Evolutionary conservation across 495 filamentous ascomycete genomes (phyloP), one percentile per base, ranked within the genome.

Genomic region (Xylaria longipes): DNA sequence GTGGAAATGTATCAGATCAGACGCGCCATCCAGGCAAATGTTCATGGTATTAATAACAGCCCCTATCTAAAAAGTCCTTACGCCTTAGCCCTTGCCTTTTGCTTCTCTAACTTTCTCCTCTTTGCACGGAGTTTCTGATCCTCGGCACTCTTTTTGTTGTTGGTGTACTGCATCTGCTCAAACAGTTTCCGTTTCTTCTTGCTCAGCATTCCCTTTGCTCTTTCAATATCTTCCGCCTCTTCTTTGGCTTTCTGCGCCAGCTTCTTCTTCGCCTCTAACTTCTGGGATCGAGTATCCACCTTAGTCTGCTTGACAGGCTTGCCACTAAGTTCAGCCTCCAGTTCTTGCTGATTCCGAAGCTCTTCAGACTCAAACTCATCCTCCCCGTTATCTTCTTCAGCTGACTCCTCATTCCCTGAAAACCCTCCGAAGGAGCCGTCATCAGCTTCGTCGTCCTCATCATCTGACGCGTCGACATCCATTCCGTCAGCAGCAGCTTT

Each of bases 131-230:
- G 84, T 82, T 84, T 85, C 78, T 85, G 81, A 41, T 91, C 90
- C 81, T 94, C 93, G 12, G 89, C 92, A 68, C 92, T 91, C 85
- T 91, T 90, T 86, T 92, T 92, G 83, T 90, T 92, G 82, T 95
- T 95, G 72, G 87, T 91, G 83, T 94, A 94, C 78, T 93, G 86
- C 93, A 97, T 97, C 88, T 97, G 94, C 85, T 95, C 93, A 67
- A 93, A 87, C 71, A 95, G 83, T 88, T 95, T 95, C 74, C 93
- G 85, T 87, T 95, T 95, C 89, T 93, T 94, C 82, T 93, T 89
- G 82, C 90, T 91, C 86, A 97, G 92, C 93, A 97, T 97, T 81
- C 94, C 94, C 87, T 95, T 95, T 80, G 91, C 89, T 79, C 93
- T 86, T 82, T 95, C 92, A 58, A 95, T 84, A 73, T 95, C 92